A percentile compares a stretch with the other conserved stretches of the same genome.
Conservation (phyloP, 139 green algal genomes). For the Edaphochlamys debaryana region DNA sequence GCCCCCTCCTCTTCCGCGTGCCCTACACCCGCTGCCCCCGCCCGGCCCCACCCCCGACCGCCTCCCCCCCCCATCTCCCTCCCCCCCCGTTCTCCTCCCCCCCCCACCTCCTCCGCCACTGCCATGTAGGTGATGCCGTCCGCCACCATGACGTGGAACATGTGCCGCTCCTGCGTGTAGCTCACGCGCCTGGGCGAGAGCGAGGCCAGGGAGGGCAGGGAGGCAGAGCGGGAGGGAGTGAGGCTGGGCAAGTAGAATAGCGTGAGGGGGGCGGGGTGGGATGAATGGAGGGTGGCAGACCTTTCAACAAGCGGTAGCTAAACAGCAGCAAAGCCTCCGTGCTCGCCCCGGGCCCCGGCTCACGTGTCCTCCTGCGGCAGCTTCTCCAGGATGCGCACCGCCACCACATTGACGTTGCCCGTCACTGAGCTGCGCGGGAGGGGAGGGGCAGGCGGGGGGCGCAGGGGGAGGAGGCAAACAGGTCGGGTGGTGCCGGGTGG, state of each 20-base stretch:
- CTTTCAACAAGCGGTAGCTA: too few species aligned
- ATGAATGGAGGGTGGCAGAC: background rate
- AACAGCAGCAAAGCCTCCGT: background rate
- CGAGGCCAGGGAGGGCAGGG: too few species aligned
- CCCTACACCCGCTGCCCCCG: too few species aligned
- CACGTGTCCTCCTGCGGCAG: conserved; percentile 70
- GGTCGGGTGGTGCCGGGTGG: too few species aligned
- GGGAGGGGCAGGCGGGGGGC: background rate
- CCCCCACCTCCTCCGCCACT: conserved; percentile 86
- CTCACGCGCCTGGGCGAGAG: conserved; percentile 67
- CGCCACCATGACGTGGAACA: conserved; percentile 88
- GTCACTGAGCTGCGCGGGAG: conserved; percentile 54
- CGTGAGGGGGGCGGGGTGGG: too few species aligned
- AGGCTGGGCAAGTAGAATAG: background rate
- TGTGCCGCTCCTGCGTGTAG: conserved; percentile 87
- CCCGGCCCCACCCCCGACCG: too few species aligned
- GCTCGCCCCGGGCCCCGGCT: conserved; percentile 13
- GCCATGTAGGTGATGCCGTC: conserved; percentile 87
- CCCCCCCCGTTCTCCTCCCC: too few species aligned
- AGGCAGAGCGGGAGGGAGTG: background rate
- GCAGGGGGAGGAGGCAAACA: too few species aligned
- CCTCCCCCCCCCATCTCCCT: too few species aligned
- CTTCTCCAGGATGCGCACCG: conserved; percentile 85
- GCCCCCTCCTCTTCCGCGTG: too few species aligned
- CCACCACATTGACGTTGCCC: conserved; percentile 84